Evolutionary conservation across 2,329 filamentous ascomycete genomes (phyloP).

Genomic region (Tolypocladium capitatum): DNA sequence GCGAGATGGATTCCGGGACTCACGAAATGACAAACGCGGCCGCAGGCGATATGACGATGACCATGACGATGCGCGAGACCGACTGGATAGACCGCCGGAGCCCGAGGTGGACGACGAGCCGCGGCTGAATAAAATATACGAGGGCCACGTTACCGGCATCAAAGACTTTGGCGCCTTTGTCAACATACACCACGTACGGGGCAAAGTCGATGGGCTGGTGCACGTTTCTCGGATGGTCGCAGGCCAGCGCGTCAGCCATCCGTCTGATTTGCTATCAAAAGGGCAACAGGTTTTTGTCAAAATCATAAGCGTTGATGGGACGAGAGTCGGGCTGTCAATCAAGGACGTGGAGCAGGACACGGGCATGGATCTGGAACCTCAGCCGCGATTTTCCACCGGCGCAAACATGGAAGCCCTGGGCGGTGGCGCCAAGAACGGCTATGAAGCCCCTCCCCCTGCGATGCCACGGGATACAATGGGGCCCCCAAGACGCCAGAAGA

Average conservation of each 20-base stretch:
- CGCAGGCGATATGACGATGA: slow-evolving; percentile 27
- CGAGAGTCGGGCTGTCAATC: slow-evolving; percentile 81
- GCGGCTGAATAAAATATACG: slow-evolving; percentile 74
- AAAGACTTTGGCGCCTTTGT: slow-evolving; percentile 97
- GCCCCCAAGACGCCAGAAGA: slow-evolving; percentile 51
- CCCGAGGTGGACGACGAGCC: slow-evolving; percentile 72
- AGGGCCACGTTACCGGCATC: slow-evolving; percentile 77
- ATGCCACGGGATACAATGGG: slow-evolving; percentile 26
- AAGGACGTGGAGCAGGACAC: slow-evolving; percentile 90
- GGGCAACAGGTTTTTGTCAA: slow-evolving; percentile 88
- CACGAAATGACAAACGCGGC: slow-evolving; percentile 19
- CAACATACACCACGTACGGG: slow-evolving; percentile 73
- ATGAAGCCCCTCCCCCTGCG: slow-evolving; percentile 27
- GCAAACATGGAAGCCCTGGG: slow-evolving; percentile 80
- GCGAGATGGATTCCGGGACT: slow-evolving; percentile 19
- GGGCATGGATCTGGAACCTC: slow-evolving; percentile 69
- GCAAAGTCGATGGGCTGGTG: slow-evolving; percentile 84
- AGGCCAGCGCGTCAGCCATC: slow-evolving; percentile 78
- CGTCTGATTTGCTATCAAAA: slow-evolving; percentile 69
- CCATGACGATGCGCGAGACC: slow-evolving; percentile 34
- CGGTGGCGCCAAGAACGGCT: slow-evolving; percentile 44
- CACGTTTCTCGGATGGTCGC: slow-evolving; percentile 84
- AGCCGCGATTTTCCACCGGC: slow-evolving; percentile 68
- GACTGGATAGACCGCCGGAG: slow-evolving; percentile 51
- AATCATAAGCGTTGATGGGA: slow-evolving; percentile 72